Conservation (phyloP, 2,329 filamentous ascomycete species). For the Tolypocladium amazonense region DNA sequence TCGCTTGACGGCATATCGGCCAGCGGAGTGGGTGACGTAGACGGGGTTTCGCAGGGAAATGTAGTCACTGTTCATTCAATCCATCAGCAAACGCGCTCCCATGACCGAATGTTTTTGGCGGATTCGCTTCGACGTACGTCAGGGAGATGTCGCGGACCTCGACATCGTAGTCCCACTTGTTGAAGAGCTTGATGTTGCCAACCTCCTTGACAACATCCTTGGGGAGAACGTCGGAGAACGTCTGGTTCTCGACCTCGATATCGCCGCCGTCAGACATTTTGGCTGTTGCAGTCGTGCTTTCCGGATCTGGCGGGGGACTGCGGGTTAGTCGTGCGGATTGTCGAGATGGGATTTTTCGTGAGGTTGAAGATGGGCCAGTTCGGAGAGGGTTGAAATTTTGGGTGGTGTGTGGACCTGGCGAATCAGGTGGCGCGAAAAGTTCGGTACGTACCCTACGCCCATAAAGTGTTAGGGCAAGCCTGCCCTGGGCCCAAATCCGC, state of each 20-base stretch:
- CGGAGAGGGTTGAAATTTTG: slow-evolving; percentile 24
- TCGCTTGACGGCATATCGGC: slow-evolving; percentile 97
- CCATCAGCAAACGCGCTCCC: slow-evolving; percentile 16
- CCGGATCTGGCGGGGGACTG: slow-evolving; percentile 24
- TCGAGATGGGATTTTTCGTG: slow-evolving; percentile 26
- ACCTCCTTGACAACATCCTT: slow-evolving; percentile 87
- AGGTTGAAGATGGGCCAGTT: slow-evolving; percentile 22
- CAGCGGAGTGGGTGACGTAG: slow-evolving; percentile 98
- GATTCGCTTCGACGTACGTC: slow-evolving; percentile 55
- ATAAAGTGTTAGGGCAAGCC: slow-evolving; percentile 27
- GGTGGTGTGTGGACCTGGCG: slow-evolving; percentile 21
- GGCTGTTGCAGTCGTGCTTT: slow-evolving; percentile 31
- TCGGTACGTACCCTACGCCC: slow-evolving; percentile 16
- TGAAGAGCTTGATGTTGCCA: slow-evolving; percentile 92
- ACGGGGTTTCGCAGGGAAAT: slow-evolving; percentile 98
- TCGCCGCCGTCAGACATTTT: slow-evolving; percentile 93
- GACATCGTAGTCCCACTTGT: slow-evolving; percentile 97
- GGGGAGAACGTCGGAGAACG: slow-evolving; percentile 72
- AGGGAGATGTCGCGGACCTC: slow-evolving; percentile 99
- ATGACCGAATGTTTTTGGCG: neutral
- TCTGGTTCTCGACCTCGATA: slow-evolving; percentile 77
- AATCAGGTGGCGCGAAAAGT: slow-evolving; percentile 22
- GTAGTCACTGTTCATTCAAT: slow-evolving; percentile 67
- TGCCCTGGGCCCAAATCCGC: slow-evolving; percentile 26
- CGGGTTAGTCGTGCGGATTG: slow-evolving; percentile 26